Percentiles rank a stretch among this genome's conserved stretches.
Evolutionary conservation across 768 basidiomycete genomes (phyloP).

Genomic region (Pholiota molesta): DNA sequence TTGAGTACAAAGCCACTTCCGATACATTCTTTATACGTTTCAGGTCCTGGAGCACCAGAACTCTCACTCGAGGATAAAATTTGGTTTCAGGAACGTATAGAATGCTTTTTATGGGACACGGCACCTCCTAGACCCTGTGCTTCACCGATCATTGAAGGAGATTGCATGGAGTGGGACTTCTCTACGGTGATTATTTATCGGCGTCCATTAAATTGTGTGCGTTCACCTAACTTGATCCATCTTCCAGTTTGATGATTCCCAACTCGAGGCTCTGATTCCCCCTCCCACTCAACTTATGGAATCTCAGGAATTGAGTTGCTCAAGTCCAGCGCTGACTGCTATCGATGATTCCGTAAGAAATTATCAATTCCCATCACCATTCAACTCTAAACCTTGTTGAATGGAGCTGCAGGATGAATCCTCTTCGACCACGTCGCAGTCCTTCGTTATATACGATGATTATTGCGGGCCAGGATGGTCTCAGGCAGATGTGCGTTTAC

Average conservation of each 20-base stretch:
- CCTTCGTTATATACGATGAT: neutral
- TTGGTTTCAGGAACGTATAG: conserved; percentile 8
- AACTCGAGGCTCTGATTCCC: neutral
- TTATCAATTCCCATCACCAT: too few relatives aligned
- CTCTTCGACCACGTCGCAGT: neutral
- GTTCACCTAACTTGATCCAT: too few relatives aligned
- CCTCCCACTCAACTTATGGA: neutral
- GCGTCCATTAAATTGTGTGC: too few relatives aligned
- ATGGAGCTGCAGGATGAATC: too few relatives aligned
- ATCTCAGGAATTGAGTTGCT: too few relatives aligned
- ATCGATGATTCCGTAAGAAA: too few relatives aligned
- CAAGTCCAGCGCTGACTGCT: too few relatives aligned
- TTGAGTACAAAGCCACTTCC: neutral
- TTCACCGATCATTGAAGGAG: conserved; percentile 13
- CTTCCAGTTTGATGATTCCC: too few relatives aligned
- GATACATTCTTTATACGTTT: conserved; percentile 2
- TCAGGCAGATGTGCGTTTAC: neutral
- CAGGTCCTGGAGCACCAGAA: neutral
- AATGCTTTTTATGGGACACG: conserved; percentile 6
- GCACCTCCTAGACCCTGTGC: neutral
- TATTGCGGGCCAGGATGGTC: neutral
- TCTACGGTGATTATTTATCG: neutral
- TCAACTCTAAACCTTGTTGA: too few relatives aligned
- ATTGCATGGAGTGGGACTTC: conserved; percentile 15
- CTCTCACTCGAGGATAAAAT: conserved; percentile 3